Evolutionary conservation across 1,284 basidiomycete genomes (phyloP), one percentile per base, ranked within the genome.

Genomic region (Ceratobasidium sp.): DNA sequence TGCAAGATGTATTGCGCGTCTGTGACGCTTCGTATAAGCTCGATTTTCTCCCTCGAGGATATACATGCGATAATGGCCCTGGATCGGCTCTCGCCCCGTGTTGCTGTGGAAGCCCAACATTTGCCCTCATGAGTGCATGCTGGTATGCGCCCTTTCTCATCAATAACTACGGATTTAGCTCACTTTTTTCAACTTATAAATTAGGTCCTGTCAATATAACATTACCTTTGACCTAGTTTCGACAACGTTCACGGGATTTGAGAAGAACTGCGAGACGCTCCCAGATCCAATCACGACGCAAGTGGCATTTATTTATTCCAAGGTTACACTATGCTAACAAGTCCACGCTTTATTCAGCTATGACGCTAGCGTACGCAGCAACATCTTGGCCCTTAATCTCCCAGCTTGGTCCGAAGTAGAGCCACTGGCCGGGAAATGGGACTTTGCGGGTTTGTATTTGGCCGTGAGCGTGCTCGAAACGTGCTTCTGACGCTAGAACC

Each of bases 101-200:
- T 31, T 68, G 64, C 35, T 68, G 64, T 31, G 64, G 64, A 29
- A 68, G 64, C n/a, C 64, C 64, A 43, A 68, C 64, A 31, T 68
- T 68, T 55, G 64, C 64, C 13, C 64, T 68, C 40, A 68, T 68
- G 64, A 68, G 64, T 22, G 64, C 64, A 32, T 68, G 64, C 22
- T 68, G 64, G 64, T 68, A 43, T 17, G 64, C 45, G 15, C 35
- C 22, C 40, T 38, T 47, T 29, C 1, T 38, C 20, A 32, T 58
- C 25, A 27, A 50, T 50, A 29, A 13, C 20, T 12, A 12, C 20
- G 22, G 10, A 38, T 20, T 40, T 54, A 17, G 27, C 34, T 17
- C 31, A 35, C 34, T 13, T 25, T 6, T 7, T 20, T n/a, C 22
- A 50, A 56, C 5, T 40, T 35, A 40, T 13, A 25, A 1, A 25